Evolutionary conservation across 2,329 filamentous ascomycete species (phyloP), one percentile per base, ranked within the genome.

Genomic region (Xylariaceae sp.): DNA sequence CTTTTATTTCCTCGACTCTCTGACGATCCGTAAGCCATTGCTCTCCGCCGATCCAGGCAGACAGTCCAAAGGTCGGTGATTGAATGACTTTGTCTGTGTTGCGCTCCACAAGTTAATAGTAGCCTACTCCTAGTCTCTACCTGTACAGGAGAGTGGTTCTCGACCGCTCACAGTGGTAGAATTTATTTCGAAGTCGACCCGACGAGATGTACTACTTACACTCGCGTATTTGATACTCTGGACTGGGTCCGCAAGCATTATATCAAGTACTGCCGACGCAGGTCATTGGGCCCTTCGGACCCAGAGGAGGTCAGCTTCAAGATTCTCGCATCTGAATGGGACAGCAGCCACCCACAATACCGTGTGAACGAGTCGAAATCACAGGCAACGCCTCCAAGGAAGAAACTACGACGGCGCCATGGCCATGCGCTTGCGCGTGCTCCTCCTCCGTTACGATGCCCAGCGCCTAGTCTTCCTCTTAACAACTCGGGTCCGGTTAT

Each of bases 1-100:
- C 2, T 67, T 71, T 30, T 70, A 66, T 42, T 64, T 71, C 31
- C 52, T 71, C 15, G 68, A 71, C 44, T 68, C 66, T 36, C 53
- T 67, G 5, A 62, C 67, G 3, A 43, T 66, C 8, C 59, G 59
- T 19, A 41, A 37, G 29, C 18, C 41, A 5, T 60, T 59, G 33
- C 18, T 44, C 11, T 28, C 24, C 23, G 16, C 27, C 34, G 11
- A 19, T 33, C 14, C 27, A 11, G 8, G n/a, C 18, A 36, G 24
- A 46, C 9, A 37, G 21, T 7, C 21, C 6, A 6, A 24, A 24
- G 21, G 21, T 24, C 21, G 21, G 21, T 24, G 7, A 24, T 11
- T 11, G 6, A 24, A 11, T 7, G 21, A 11, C 21, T 11, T 7
- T 24, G 11, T 6, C 21, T 24, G 21, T 24, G 21, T 11, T 11